Evolutionary conservation across 768 basidiomycete genomes (phyloP).

Genomic region (Tulasnella sp.): DNA sequence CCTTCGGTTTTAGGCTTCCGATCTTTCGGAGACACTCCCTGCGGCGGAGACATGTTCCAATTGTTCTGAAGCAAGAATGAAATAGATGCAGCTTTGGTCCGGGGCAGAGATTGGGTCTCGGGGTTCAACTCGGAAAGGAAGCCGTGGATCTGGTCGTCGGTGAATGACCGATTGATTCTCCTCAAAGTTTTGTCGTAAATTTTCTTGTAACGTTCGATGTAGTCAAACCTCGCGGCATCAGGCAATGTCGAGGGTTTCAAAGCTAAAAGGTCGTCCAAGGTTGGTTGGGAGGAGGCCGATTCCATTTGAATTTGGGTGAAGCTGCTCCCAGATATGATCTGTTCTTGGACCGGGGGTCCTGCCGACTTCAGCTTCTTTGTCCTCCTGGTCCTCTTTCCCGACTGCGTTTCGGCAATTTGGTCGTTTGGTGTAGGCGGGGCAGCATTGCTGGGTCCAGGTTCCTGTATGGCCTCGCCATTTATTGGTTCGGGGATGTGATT

Average conservation of each 20-base stretch:
- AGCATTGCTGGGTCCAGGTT: background rate
- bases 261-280: slow-evolving; percentile 1
- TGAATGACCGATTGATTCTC: slow-evolving; percentile 7
- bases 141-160: background rate
- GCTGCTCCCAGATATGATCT: background rate
- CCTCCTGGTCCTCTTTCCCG: background rate
- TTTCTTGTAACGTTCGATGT: background rate
- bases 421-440: background rate
- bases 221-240: background rate
- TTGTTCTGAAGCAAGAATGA: background rate
- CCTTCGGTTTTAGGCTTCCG: background rate
- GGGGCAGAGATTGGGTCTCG: background rate
- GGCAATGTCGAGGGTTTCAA: background rate
- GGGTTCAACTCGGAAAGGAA: background rate
- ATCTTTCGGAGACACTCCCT: background rate
- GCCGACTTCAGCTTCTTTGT: background rate
- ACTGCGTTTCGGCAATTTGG: background rate
- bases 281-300: background rate
- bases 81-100: background rate
- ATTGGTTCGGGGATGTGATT: background rate
- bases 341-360: background rate
- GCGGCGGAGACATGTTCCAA: slow-evolving; percentile 12
- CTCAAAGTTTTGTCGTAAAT: slow-evolving; percentile 5
- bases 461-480: background rate
- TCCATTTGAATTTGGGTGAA: background rate